Evolutionary conservation across 139 green algal species (phyloP), one percentile per base, ranked within the genome.

Genomic region (Ettlia oleoabundans): DNA sequence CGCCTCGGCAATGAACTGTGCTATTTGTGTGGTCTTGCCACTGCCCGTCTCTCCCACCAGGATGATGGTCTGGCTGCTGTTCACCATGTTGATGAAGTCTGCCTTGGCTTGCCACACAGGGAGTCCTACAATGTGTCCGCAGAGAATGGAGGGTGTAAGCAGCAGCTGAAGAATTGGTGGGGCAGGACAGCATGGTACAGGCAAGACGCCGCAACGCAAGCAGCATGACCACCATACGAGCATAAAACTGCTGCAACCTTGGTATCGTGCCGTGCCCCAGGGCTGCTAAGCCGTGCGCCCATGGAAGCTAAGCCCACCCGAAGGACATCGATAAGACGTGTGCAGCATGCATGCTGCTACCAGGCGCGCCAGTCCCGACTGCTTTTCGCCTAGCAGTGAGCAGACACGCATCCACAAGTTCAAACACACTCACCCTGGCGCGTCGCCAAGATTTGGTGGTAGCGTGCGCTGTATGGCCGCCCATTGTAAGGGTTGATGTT

Each of bases 21-120:
- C 91, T 35, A 99, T 98, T 91, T 99, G 97, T n/a, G 97, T 99
- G 13, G 97, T 99, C 88, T 99, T 99, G 51, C 97, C 97, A 28
- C 74, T 92, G 24, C 97, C 97, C 2, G 97, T 99, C 86, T 99
- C 97, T 66, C 97, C 97, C 2, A 99, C 97, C 40, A 99, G 88
- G 66, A 99, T 96, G 40, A 96, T 95, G n/a, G 94, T 99, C 90
- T 99, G 97, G 82, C 97, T 88, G 28, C 89, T 81, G 61, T 94
- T 87, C 15, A 99, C 84, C 93, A 98, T 98, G 0, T 94, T 87
- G 19, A 96, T 77, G 62, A 99, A 98, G 55, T 99, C 96, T 2
- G 91, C 87, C 78, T 94, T 97, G 66, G 97, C 95, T 84, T 98
- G 94, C 95, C 95, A 99, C 28, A 99, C 96, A 30, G 97, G 97